Percentiles rank a stretch among this genome's conserved stretches.
phyloP scores from a whole-genome alignment of 176 grass and related monocot species.

The Poa pratensis region DNA sequence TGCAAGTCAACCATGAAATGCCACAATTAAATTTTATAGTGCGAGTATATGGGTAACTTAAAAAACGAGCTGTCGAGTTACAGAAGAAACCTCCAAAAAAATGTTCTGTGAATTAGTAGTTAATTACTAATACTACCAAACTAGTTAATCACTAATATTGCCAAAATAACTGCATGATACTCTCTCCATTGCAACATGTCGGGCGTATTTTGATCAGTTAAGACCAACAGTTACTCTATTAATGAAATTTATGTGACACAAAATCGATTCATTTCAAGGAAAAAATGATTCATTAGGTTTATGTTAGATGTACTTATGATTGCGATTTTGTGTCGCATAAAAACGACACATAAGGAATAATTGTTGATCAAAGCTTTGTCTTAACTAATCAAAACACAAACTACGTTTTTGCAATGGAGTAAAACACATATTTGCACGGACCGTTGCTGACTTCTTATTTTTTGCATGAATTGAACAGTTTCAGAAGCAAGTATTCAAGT shows the following conservation, averaged over 20 bases:
- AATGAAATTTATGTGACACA: background rate
- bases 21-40: background rate
- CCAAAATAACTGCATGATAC: background rate
- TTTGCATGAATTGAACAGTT: background rate
- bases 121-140: background rate
- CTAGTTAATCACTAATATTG: background rate
- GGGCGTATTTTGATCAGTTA: background rate
- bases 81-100: background rate
- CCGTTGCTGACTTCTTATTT: background rate
- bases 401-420: background rate
- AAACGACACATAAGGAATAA: background rate
- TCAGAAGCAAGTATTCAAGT: background rate
- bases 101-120: background rate
- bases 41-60: background rate
- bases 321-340: background rate
- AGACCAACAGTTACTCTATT: background rate
- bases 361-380: background rate
- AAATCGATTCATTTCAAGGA: background rate
- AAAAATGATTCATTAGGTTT: background rate
- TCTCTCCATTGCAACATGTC: background rate
- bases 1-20: conserved; percentile 23
- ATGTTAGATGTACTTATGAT: background rate
- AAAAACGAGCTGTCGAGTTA: background rate
- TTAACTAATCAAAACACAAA: background rate
- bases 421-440: conserved; percentile 15